Conservation (phyloP, 129 eudicot genomes). For the Centrapalus pauciflorus region DNA sequence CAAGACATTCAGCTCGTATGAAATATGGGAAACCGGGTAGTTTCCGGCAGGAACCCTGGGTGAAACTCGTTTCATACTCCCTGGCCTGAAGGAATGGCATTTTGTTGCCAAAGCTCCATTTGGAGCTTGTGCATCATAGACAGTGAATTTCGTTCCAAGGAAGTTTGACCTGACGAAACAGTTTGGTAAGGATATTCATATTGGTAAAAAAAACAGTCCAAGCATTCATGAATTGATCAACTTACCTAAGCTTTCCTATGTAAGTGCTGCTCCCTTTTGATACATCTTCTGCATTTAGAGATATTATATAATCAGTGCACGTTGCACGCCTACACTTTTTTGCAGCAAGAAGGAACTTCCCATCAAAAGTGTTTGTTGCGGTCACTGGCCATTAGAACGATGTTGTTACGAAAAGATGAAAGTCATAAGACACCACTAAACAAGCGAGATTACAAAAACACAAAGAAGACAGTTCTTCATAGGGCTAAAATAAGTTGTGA, state of each 20-base stretch:
- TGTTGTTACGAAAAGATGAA: neutral
- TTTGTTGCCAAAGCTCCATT: constrained; percentile 49
- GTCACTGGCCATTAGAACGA: constrained; percentile 18
- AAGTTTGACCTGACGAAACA: constrained; percentile 63
- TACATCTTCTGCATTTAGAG: constrained; percentile 58
- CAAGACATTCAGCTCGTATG: constrained; percentile 85
- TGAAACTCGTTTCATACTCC: constrained; percentile 62
- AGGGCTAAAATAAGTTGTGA: no score
- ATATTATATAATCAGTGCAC: constrained; percentile 79
- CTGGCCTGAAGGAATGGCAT: constrained; percentile 52
- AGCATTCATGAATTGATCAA: neutral
- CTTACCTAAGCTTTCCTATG: constrained; percentile 87
- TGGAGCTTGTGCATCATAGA: constrained; percentile 82
- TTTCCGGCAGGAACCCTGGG: constrained; percentile 81
- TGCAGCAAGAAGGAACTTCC: constrained; percentile 90
- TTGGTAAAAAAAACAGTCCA: neutral
- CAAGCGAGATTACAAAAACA: no score
- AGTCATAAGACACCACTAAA: no score
- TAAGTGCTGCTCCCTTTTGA: constrained; percentile 66
- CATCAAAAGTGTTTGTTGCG: constrained; percentile 68
- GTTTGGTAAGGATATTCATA: neutral
- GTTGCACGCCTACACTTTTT: constrained; percentile 76
- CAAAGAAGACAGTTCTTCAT: no score
- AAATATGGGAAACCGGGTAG: constrained; percentile 67
- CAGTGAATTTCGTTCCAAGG: constrained; percentile 84